Evolutionary conservation across 352 stramenopile species (phyloP).

Genomic region (Phytophthora aleatoria): DNA sequence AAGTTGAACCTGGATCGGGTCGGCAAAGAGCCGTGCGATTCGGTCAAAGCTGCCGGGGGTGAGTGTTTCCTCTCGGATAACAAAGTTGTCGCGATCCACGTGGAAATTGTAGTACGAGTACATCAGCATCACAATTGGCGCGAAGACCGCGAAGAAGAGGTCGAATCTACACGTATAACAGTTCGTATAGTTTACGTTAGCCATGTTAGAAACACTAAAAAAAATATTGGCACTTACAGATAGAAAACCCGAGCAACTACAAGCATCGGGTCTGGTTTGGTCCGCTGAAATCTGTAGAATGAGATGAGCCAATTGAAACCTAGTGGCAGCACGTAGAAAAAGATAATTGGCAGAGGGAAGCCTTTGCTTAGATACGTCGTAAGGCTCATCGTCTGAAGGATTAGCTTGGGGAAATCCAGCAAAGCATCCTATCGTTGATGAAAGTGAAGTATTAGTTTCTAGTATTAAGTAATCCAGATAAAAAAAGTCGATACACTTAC

Average conservation of each 20-base stretch:
- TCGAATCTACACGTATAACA: constrained; percentile 35
- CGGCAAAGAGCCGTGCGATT: constrained; percentile 39
- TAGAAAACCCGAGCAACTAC: constrained; percentile 48
- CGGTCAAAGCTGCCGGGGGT: constrained; percentile 41
- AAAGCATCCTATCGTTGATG: constrained; percentile 24
- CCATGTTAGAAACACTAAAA: not conserved
- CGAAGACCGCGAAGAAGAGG: constrained; percentile 61
- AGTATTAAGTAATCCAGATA: not conserved
- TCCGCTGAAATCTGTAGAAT: constrained; percentile 57
- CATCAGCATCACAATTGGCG: constrained; percentile 44
- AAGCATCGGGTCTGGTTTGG: constrained; percentile 31
- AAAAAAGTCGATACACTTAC: constrained; percentile 18
- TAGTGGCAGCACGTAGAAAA: constrained; percentile 44
- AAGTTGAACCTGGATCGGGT: constrained; percentile 42
- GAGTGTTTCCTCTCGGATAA: constrained; percentile 33
- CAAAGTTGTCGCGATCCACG: constrained; percentile 41
- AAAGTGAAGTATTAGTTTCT: not conserved
- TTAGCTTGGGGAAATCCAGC: constrained; percentile 47
- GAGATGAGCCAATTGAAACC: constrained; percentile 53
- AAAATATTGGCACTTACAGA: constrained; percentile 25
- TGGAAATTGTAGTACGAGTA: constrained; percentile 50
- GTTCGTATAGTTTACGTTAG: not conserved
- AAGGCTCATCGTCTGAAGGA: constrained; percentile 48
- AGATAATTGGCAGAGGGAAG: constrained; percentile 45
- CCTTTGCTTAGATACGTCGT: constrained; percentile 43